A percentile compares a stretch with the other conserved stretches of the same genome.
These are phyloP conservation scores for Scutellaria baicalensis DNA, from an alignment of 257 asterid species.

Conservation along the genomic window DNA sequence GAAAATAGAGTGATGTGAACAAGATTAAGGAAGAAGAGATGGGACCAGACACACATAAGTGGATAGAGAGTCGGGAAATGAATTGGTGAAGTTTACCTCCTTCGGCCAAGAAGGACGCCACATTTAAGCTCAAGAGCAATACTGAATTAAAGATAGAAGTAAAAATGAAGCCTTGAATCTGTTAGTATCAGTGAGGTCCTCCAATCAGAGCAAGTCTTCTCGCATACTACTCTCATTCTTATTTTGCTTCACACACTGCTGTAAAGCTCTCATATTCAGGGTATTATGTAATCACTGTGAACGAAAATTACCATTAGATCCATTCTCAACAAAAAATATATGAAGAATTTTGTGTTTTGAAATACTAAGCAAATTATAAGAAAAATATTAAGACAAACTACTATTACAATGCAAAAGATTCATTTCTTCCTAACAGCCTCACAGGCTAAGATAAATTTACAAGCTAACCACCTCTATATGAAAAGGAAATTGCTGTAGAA, in stretches of 20 bases:
- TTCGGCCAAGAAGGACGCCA: too few relatives aligned
- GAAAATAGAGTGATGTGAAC: too few relatives aligned
- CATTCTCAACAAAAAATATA: neutral
- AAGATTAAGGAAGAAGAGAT: too few relatives aligned
- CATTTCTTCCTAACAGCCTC: neutral
- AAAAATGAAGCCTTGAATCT: neutral
- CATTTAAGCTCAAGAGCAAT: neutral
- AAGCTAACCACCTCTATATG: neutral
- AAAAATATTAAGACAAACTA: neutral
- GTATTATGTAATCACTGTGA: neutral
- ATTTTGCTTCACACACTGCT: neutral
- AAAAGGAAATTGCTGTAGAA: neutral
- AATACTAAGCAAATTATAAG: neutral
- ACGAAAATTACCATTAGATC: neutral
- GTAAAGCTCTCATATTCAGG: neutral
- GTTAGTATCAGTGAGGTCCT: neutral
- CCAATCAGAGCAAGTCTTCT: neutral
- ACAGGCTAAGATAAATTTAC: neutral
- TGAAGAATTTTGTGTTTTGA: neutral
- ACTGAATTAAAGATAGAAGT: neutral
- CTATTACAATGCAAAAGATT: neutral
- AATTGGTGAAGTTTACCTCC: too few relatives aligned
- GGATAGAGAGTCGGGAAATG: too few relatives aligned
- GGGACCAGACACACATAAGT: too few relatives aligned
- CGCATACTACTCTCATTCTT: neutral